Evolutionary conservation across 208 protist genomes (phyloP), one percentile per base, ranked within the genome.

Genomic region (Porcisia hertigi): DNA sequence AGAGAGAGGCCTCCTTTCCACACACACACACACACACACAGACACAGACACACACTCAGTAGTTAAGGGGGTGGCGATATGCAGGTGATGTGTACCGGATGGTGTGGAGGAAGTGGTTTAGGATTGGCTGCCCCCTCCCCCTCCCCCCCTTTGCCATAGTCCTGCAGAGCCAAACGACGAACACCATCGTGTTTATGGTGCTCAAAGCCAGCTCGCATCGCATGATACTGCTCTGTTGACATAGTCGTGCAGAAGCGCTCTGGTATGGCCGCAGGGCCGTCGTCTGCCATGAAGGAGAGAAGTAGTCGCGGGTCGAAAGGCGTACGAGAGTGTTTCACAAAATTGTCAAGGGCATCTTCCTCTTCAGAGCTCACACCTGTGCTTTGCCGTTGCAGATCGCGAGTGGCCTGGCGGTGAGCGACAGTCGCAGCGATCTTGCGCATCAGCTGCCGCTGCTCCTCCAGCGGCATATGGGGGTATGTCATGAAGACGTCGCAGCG

Each of bases 401-500:
- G 20, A 30, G 57, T 43, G 57, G 45, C n/a, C 45, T 36, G 54
- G 23, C 66, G 55, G 36, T 78, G 72, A 25, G 25, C 60, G 69
- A 52, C 45, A 25, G 77, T 69, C 20, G 73, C 71, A 14, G 71
- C 74, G 6, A 88, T 57, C 0, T 47, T 71, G 16, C 69, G 70
- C 86, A 94, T 93, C 45, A 92, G 41, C 34, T 71, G 73, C 49
- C 72, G 39, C 72, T 93, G 89, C 73, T 87, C 80, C 23, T 57
- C 60, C 5, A 88, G 53, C 2, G 82, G 58, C 64, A 84, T 82
- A 30, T 71, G 69, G 11, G 80, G 78, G 70, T 91, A 93, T 1
- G 87, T 86, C 81, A 94, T 92, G 62, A 96, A 71, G 53, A 96
- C 88, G 77, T 96, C 92, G 71, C 88, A 89, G 1, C 90, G 90